A percentile compares a stretch with the other conserved stretches of the same genome.
phyloP scores from a whole-genome alignment of 441 rosid species.

The Raphanus hybrid region DNA sequence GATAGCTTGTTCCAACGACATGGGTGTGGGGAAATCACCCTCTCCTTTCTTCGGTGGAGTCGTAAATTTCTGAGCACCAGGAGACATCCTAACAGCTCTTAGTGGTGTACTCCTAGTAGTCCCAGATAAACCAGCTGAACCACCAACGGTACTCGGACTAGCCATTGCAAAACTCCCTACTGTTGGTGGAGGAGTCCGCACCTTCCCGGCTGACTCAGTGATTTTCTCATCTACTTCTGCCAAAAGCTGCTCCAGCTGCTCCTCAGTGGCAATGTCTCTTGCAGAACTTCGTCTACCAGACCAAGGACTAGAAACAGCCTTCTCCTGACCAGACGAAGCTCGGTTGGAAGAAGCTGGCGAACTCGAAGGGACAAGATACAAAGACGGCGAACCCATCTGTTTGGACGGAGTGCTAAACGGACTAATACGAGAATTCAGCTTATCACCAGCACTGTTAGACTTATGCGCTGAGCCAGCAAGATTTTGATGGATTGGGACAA shows the following conservation, averaged over 20 bases:
- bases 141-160: slow-evolving; percentile 72
- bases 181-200: slow-evolving; percentile 81
- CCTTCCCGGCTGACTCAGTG: slow-evolving; percentile 76
- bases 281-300: slow-evolving; percentile 59
- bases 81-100: slow-evolving; percentile 97
- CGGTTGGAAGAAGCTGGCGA: slow-evolving; percentile 63
- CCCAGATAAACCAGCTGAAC: slow-evolving; percentile 79
- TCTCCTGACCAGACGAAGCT: slow-evolving; percentile 67
- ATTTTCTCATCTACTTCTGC: slow-evolving; percentile 81
- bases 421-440: slow-evolving; percentile 49
- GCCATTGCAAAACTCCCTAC: slow-evolving; percentile 63
- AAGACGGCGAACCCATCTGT: slow-evolving; percentile 68
- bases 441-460: slow-evolving; percentile 58
- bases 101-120: slow-evolving; percentile 87
- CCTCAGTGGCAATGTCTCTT: slow-evolving; percentile 81
- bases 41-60: slow-evolving; percentile 84
- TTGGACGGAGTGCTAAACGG: slow-evolving; percentile 64
- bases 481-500: slow-evolving; percentile 85
- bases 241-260: slow-evolving; percentile 84
- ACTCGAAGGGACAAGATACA: slow-evolving; percentile 67
- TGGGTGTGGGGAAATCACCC: slow-evolving; percentile 76
- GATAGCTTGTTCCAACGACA: slow-evolving; percentile 89
- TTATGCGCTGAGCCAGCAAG: slow-evolving; percentile 57
- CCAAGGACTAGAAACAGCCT: slow-evolving; percentile 80
- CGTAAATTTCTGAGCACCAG: slow-evolving; percentile 87